Conservation (phyloP, 768 basidiomycete genomes). For the Tylopilus felleus region DNA sequence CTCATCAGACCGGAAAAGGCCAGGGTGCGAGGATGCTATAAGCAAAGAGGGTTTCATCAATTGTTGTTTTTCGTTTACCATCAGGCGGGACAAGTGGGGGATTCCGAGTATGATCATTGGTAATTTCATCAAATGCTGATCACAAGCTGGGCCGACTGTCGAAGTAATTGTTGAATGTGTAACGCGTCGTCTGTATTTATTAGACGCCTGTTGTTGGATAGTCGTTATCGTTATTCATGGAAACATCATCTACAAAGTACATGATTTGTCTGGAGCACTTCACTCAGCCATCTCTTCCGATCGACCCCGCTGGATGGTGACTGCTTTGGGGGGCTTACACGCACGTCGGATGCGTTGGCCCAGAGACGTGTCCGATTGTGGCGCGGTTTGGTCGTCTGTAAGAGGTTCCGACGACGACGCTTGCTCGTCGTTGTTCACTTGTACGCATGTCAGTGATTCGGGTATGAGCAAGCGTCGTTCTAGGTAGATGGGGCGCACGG, state of each 20-base stretch:
- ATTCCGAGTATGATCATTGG: constrained; percentile 91
- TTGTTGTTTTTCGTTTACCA: constrained; percentile 91
- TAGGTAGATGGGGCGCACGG: constrained; percentile 56
- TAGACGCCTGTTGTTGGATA: no score
- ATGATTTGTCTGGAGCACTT: no score
- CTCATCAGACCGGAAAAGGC: no score
- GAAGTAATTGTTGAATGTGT: no score
- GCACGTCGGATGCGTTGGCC: constrained; percentile 10
- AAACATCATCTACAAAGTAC: constrained; percentile 4
- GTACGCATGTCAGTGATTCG: constrained; percentile 47
- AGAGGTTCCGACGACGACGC: background rate
- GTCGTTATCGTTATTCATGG: no score
- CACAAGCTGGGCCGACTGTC: no score
- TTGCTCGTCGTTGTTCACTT: constrained; percentile 38
- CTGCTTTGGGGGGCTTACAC: constrained; percentile 31
- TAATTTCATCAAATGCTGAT: constrained; percentile 74
- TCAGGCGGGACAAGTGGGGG: constrained; percentile 78
- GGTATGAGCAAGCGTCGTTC: constrained; percentile 74
- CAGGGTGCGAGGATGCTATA: constrained; percentile 23
- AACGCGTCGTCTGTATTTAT: no score
- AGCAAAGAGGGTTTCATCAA: constrained; percentile 75
- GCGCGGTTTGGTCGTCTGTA: background rate
- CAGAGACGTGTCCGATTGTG: background rate
- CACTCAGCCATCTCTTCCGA: no score
- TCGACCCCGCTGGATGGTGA: no score